Evolutionary conservation across 257 asterid species (phyloP), one percentile per base, ranked within the genome.

Genomic region (Solanum stenotomum): DNA sequence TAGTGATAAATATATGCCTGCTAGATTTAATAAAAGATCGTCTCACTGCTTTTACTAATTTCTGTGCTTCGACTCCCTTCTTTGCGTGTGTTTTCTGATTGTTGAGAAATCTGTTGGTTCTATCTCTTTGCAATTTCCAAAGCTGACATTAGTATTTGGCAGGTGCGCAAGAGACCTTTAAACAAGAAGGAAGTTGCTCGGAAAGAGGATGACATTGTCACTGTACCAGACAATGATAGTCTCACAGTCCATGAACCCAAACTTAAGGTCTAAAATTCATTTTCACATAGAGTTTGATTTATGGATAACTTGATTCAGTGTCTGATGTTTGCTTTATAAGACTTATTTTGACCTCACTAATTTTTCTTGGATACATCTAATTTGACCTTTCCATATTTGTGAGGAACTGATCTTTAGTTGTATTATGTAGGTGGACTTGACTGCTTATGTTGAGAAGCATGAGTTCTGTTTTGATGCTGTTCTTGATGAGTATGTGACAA

Each of bases 391-490:
- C 65, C 25, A 46, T 29, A 44, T 81, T 27, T 81, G 29, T 25
- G 85, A 81, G 85, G 68, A 88, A 89, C 91, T 95, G 84, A 90
- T 85, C 84, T 89, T 89, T 88, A 90, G 37, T 87, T 85, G 71
- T 90, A 77, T 38, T 89, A 75, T 68, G 92, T 87, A 98, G 99
- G 99, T 98, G 89, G 99, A 98, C 92, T 93, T 98, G 95, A 98
- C 99, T 87, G 99, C 99, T 81, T 98, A 98, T 72, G 98, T 95
- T 89, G 99, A 98, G 92, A 98, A 93, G 91, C 99, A 98, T 35
- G 99, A 98, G 92, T 98, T 98, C 92, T 93, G 98, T 92, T 98
- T 98, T 91, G 99, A 98, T 90, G 99, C 99, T 56, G 99, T 98
- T 89, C 95, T 98, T 22, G 95, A 98, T 92, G 98, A 96, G 90